Evolutionary conservation across 1,139 yeast species (phyloP).

Genomic region (Hyphopichia burtonii): DNA sequence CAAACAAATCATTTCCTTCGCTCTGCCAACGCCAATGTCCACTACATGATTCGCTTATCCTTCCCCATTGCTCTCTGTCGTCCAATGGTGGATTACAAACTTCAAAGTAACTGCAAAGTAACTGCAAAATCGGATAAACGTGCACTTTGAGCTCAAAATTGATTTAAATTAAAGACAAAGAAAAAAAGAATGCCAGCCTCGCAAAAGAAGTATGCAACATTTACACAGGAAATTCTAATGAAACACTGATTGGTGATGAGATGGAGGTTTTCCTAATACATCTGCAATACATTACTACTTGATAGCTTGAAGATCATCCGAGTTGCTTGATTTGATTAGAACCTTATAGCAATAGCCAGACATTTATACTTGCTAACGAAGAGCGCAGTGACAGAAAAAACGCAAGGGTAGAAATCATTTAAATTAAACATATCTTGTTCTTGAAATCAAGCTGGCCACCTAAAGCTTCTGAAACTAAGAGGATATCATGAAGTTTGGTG

Average conservation of each 20-base stretch:
- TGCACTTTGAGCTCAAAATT: no score
- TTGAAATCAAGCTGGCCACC: no score
- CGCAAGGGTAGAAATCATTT: neutral
- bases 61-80: no score
- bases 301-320: neutral
- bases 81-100: no score
- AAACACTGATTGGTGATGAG: conserved; percentile 1
- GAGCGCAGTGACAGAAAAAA: neutral
- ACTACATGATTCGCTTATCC: no score
- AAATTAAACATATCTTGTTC: neutral
- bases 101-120: no score
- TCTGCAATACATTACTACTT: neutral
- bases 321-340: neutral
- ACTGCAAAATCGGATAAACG: no score
- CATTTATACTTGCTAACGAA: neutral
- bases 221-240: neutral
- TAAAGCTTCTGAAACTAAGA: no score
- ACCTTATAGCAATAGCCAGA: neutral
- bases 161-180: neutral
- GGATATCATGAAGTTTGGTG: conserved; percentile 62
- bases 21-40: no score
- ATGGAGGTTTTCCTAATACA: neutral
- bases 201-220: neutral
- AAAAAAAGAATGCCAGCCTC: neutral
- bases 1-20: no score